These are phyloP conservation scores for Colletotrichum tofieldiae DNA, from an alignment of 2,329 filamentous ascomycete species.

Conservation along the genomic window DNA sequence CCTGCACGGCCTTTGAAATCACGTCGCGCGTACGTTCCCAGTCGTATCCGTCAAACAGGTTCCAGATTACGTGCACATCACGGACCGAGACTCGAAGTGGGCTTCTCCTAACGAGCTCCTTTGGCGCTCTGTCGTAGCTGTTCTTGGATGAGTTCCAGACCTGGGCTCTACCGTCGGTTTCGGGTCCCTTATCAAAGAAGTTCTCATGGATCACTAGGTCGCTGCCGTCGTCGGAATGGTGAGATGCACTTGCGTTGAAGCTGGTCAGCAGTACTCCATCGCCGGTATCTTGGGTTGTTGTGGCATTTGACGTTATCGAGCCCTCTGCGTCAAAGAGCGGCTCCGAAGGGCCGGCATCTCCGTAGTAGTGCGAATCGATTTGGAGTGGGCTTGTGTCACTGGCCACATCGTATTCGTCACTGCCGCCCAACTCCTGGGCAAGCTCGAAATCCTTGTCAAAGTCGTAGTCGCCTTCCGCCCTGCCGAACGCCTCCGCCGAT, in stretches of 20 bases:
- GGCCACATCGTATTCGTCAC: conserved; percentile 51
- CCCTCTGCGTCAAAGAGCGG: conserved; percentile 63
- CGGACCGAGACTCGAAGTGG: conserved; percentile 85
- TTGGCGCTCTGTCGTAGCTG: conserved; percentile 78
- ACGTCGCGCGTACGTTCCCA: conserved; percentile 90
- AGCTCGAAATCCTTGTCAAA: conserved; percentile 75
- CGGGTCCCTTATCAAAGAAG: conserved; percentile 78
- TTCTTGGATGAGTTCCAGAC: conserved; percentile 87
- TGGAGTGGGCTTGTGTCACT: conserved; percentile 55
- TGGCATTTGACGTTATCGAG: conserved; percentile 57
- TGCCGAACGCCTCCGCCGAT: conserved; percentile 85
- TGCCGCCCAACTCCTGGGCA: conserved; percentile 64
- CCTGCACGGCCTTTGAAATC: conserved; percentile 89
- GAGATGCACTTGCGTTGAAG: conserved; percentile 50
- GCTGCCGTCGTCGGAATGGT: conserved; percentile 67
- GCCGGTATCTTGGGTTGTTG: conserved; percentile 59
- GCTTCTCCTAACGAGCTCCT: conserved; percentile 73
- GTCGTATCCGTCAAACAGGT: conserved; percentile 97
- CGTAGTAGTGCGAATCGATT: conserved; percentile 64
- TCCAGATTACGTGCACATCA: conserved; percentile 96
- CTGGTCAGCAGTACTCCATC: conserved; percentile 64
- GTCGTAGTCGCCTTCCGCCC: conserved; percentile 73
- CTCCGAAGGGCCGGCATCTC: conserved; percentile 60
- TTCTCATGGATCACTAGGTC: conserved; percentile 83
- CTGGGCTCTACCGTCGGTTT: conserved; percentile 77